A percentile compares a stretch with the other conserved stretches of the same genome.
These are phyloP conservation scores for Actinomucor elegans DNA, from an alignment of 371 early-diverging fungal species.

Conservation along the genomic window DNA sequence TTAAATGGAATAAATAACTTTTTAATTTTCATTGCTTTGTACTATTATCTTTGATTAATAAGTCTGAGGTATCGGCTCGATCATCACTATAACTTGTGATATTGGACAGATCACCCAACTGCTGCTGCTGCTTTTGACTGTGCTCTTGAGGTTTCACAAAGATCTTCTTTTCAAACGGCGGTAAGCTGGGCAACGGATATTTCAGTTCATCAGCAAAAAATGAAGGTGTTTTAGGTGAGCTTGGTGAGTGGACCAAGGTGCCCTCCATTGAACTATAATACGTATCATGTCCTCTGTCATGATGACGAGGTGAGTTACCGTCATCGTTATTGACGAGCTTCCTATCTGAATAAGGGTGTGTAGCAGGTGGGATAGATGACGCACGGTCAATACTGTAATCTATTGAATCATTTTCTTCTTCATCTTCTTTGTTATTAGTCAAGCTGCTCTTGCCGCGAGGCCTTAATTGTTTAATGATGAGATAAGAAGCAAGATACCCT, in stretches of 20 bases:
- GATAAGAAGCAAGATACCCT: constrained; percentile 52
- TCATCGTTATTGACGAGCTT: background rate
- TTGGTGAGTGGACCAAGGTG: constrained; percentile 1
- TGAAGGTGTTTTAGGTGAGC: background rate
- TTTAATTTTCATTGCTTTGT: background rate
- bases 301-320: background rate
- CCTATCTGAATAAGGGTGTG: too few relatives aligned
- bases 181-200: background rate
- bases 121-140: background rate
- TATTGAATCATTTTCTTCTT: constrained; percentile 17
- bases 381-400: too few relatives aligned
- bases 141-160: background rate
- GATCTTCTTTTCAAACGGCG: background rate
- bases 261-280: constrained; percentile 1
- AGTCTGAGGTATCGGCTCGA: too few relatives aligned
- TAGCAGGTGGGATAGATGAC: background rate
- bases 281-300: background rate
- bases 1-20: too few relatives aligned
- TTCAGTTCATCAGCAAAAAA: background rate
- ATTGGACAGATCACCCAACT: too few relatives aligned
- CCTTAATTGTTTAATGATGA: constrained; percentile 46
- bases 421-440: constrained; percentile 3
- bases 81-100: too few relatives aligned
- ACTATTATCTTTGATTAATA: background rate
- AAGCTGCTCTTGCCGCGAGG: constrained; percentile 12